Conservation (phyloP, 176 grass and related monocot genomes). For the Hyparrhenia diplandra region DNA sequence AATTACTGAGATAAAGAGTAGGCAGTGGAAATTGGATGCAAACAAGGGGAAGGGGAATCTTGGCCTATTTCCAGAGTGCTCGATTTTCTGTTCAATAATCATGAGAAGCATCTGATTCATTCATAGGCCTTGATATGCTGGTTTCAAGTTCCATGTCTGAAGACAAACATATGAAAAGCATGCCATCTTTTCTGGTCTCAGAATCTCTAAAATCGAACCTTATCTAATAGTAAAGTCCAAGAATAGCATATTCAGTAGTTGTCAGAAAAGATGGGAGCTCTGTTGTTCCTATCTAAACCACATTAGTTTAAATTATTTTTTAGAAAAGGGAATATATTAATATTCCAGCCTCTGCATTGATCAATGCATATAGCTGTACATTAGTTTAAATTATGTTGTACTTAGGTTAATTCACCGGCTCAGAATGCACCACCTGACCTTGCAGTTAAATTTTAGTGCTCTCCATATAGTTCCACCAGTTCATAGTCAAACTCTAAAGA, state of each 20-base stretch:
- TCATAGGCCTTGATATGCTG: conserved; percentile 22
- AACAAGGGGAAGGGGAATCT: not conserved
- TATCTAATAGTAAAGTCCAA: conserved; percentile 46
- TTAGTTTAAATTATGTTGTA: not conserved
- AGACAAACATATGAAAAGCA: conserved; percentile 32
- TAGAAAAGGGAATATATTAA: too few species aligned
- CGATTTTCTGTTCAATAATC: conserved; percentile 1
- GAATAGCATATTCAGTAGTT: conserved; percentile 48
- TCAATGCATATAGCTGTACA: too few species aligned
- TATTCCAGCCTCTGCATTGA: too few species aligned
- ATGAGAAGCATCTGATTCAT: conserved; percentile 32
- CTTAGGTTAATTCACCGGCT: not conserved
- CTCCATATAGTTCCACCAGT: not conserved
- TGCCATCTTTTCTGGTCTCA: conserved; percentile 33
- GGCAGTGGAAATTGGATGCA: not conserved
- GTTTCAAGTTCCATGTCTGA: conserved; percentile 29
- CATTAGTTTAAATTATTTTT: not conserved
- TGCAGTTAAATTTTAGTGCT: not conserved
- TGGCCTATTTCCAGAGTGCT: conserved; percentile 12
- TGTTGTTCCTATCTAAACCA: conserved; percentile 16
- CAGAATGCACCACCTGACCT: not conserved
- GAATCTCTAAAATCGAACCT: conserved; percentile 51
- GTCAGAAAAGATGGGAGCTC: conserved; percentile 34
- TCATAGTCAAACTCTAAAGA: not conserved
- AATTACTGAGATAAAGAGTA: not conserved